Evolutionary conservation across 2,329 filamentous ascomycete genomes (phyloP).

Genomic region (Colletotrichum viniferum): DNA sequence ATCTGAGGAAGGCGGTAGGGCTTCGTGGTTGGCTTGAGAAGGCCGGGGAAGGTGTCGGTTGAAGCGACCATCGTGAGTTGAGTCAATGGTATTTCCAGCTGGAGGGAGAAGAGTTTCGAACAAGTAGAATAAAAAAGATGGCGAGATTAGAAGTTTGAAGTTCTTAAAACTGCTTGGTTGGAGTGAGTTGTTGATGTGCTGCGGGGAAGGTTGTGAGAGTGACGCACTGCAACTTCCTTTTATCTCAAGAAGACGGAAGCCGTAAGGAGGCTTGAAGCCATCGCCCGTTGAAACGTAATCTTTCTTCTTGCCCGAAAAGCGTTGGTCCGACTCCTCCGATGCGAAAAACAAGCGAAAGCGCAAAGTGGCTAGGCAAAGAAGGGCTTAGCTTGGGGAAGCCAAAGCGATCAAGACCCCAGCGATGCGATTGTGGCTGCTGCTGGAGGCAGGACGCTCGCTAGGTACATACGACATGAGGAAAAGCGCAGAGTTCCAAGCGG

Average conservation of each 20-base stretch:
- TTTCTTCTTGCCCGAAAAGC: not conserved
- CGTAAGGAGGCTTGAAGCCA: not conserved
- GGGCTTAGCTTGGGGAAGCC: not conserved
- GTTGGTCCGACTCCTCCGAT: not conserved
- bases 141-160: not conserved
- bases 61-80: not conserved
- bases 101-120: not conserved
- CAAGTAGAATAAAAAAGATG: not conserved
- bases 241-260: not conserved
- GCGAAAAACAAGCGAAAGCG: not conserved
- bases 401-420: not conserved
- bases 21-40: not conserved
- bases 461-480: not conserved
- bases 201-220: not conserved
- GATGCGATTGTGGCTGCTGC: not conserved
- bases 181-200: not conserved
- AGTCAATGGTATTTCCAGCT: not conserved
- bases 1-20: not conserved
- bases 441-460: not conserved
- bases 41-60: not conserved
- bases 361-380: not conserved
- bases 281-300: not conserved
- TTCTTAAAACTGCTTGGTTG: not conserved
- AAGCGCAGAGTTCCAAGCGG: not conserved
- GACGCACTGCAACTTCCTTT: not conserved